Evolutionary conservation across 2,329 filamentous ascomycete genomes (phyloP).

Genomic region (Clarireedia homoeocarpa): DNA sequence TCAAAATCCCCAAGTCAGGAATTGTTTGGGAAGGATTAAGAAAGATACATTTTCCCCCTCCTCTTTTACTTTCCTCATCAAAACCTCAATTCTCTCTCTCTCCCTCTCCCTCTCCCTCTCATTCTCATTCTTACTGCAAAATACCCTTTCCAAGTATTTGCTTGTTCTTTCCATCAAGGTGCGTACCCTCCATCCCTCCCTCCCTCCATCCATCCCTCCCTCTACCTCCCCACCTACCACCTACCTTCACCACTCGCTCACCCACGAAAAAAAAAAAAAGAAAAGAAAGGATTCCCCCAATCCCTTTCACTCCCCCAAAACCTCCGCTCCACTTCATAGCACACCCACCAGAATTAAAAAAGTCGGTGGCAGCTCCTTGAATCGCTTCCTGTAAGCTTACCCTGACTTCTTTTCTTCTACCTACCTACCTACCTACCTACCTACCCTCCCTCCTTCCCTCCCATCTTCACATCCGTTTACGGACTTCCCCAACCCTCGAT

Average conservation of each 20-base stretch:
- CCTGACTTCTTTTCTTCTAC: not conserved
- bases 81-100: not conserved
- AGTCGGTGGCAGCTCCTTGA: not conserved
- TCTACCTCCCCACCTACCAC: not conserved
- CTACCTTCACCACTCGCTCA: not conserved
- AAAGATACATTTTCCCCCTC: too few species aligned
- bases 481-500: slow-evolving; percentile 6
- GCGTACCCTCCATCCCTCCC: not conserved
- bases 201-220: not conserved
- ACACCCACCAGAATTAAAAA: not conserved
- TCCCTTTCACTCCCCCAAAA: not conserved
- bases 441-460: not conserved
- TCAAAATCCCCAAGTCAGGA: too few species aligned
- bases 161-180: not conserved
- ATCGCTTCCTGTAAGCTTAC: not conserved
- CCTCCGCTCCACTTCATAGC: not conserved
- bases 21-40: too few species aligned
- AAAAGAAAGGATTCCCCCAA: not conserved
- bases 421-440: not conserved
- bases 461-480: not conserved
- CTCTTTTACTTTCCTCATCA: not conserved
- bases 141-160: slow-evolving; percentile 1
- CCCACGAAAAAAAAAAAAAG: not conserved
- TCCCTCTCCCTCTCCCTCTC: not conserved
- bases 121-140: not conserved